Evolutionary conservation across 2,329 filamentous ascomycete genomes (phyloP).

Genomic region (Aspergillus novofumigatus): DNA sequence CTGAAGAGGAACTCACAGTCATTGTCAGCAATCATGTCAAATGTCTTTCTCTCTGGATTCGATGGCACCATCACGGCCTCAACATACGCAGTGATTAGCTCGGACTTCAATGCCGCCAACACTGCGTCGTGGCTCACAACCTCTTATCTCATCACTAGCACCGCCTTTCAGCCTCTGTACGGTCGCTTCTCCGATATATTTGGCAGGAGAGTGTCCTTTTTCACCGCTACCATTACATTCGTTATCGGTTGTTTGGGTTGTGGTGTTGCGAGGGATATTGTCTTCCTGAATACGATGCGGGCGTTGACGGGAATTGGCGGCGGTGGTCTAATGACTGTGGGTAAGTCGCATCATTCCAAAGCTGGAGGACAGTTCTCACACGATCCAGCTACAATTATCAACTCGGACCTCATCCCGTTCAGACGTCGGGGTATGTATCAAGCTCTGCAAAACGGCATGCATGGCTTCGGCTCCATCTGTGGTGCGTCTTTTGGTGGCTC

Average conservation of each 20-base stretch:
- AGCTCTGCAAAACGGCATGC: conserved; percentile 57
- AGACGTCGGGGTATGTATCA: conserved; percentile 70
- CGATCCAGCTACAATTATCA: conserved; percentile 56
- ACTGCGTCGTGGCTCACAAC: conserved; percentile 52
- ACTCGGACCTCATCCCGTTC: conserved; percentile 70
- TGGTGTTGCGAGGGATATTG: conserved; percentile 61
- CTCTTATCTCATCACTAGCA: conserved; percentile 62
- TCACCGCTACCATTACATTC: conserved; percentile 62
- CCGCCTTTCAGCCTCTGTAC: conserved; percentile 66
- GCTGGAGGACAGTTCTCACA: not conserved
- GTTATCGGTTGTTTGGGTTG: conserved; percentile 65
- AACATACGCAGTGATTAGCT: conserved; percentile 43
- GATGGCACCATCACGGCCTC: conserved; percentile 44
- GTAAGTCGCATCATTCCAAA: conserved; percentile 13
- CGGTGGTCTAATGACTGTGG: conserved; percentile 66
- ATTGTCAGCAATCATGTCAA: conserved; percentile 55
- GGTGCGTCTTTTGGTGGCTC: conserved; percentile 44
- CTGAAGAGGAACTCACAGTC: not conserved
- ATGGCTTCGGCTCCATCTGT: conserved; percentile 60
- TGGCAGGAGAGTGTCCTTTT: conserved; percentile 57
- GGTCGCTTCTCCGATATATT: conserved; percentile 70
- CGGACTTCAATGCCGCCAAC: conserved; percentile 46
- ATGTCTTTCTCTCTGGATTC: conserved; percentile 59
- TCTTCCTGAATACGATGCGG: conserved; percentile 66
- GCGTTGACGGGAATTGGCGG: conserved; percentile 70